Evolutionary conservation across 192 early-diverging fungal species (phyloP), one percentile per base, ranked within the genome.

Genomic region (Fimicolochytrium jonesii): DNA sequence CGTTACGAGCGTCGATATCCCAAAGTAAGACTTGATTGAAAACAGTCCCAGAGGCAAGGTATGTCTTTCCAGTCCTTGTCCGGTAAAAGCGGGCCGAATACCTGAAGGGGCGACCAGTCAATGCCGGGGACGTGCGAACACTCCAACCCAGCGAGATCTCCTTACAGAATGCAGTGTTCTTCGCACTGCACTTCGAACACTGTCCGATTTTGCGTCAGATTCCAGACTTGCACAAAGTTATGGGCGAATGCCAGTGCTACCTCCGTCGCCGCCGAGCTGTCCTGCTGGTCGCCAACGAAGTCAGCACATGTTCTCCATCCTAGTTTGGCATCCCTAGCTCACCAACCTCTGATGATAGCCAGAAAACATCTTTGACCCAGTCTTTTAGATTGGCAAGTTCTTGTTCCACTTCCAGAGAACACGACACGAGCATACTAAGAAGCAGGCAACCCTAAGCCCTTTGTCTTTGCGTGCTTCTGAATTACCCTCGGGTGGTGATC

Each of bases 21-120:
- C 90, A 92, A 3, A 91, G 45, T 53, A 88, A 70, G 0, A 90
- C 83, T 41, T 92, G 77, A 72, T 90, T 91, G 67, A 92, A 92
- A 7, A 92, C 90, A 6, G 92, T 94, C 0, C 92, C 92, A 0
- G 83, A 83, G 0, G 87, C 87, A 9, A 92, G 70, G 13, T 70
- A 59, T 4, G 91, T 44, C 0, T 61, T 66, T 10, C 70, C 73
- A 7, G 71, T 34, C 0, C 75, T 81, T 4, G 64, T 52, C n/a
- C 87, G 87, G 56, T 75, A 79, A 44, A 93, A 83, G 31, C 83
- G 80, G 0, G 90, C 90, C 1, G 88, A 79, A 68, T 92, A 91
- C 44, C 63, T 65, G 13, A 23, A 42, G 41, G 18, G 9, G 18
- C 18, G 10, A 41, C 39, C 10, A 18, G 9, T 29, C 33, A 50